Evolutionary conservation across 2,329 filamentous ascomycete species (phyloP), one percentile per base, ranked within the genome.

Genomic region (Trichoderma koningii): DNA sequence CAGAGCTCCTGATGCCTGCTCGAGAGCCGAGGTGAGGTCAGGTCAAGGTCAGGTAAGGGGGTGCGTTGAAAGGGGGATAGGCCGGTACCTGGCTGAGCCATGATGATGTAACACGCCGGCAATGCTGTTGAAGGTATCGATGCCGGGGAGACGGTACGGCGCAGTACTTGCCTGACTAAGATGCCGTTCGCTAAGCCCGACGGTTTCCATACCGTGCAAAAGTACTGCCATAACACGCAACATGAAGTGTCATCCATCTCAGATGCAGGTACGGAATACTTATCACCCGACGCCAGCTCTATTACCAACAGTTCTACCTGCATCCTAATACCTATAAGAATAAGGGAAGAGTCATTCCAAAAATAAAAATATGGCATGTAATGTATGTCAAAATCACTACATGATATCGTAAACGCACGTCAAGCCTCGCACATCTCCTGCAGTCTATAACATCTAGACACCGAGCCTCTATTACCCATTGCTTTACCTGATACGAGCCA

Each of bases 401-500:
- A 53, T 26, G 34, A 62, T 53, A 45, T 30, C 53, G 52, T 38
- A 19, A 45, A 62, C 6, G 21, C 23, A 48, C 53, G 28, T 21
- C 52, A 55, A 55, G 14, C 41, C 41, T 56, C 7, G 50, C 15
- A 60, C 44, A 47, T 34, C 28, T 19, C 21, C 28, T 23, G 34
- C 34, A 42, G 34, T 52, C 50, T 52, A 52, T 38, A 38, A 38
- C 10, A 26, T 62, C 59, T 62, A 62, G 26, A 23, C 38, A 12
- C 42, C 14, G 7, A 45, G 41, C 50, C 28, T 44, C 45, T 38
- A 63, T 44, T 55, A 44, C 21, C 21, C 21, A 62, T 62, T 41
- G 26, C 50, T 62, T 69, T 74, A 80, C 65, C 74, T 79, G 65
- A 89, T 87, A 56, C 88, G 83, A 71, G 89, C 87, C 75, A 93